Evolutionary conservation across 2,329 filamentous ascomycete species (phyloP), one percentile per base, ranked within the genome.

Genomic region (Colletotrichum viniferum): DNA sequence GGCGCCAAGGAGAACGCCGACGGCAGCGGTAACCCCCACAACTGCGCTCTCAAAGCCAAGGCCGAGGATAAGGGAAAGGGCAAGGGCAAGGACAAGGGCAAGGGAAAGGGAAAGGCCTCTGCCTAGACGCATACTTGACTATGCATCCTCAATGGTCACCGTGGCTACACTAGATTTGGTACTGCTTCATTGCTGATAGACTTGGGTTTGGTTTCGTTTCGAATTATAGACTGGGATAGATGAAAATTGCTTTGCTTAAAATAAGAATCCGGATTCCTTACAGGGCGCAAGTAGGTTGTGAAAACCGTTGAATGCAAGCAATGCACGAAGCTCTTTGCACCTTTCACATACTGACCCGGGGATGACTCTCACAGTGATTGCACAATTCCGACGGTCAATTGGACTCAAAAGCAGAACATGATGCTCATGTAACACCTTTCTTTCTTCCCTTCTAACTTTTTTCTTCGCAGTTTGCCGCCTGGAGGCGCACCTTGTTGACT

Each of bases 11-110:
- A 36, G 36, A 34, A 34, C 9, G 56, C n/a, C 4, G 56, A 55
- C 1, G 67, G 68, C 5, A 55, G 34, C 34, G 68, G 58, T 16
- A 64, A 52, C 56, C 68, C 68, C 7, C 58, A 36, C 16, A 70
- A 70, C 58, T 64, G 28, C 28, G 38, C n/a, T 26, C 21, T 58
- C 12, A 24, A 58, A 26, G 10, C 43, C 10, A 48, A 48, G 10
- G n/a, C 43, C 10, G n/a, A n/a, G 43, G 43, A 48, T 6, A 48
- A 48, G 43, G 43, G 43, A 7, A 48, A 48, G 43, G 43, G 43
- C 4, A 48, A 48, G 43, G 43, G n/a, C n/a, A 48, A 48, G 43
- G 43, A 21, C 18, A 48, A 21, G 43, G 43, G 43, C 10, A 48
- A 48, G 43, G 43, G 43, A 21, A 48, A 48, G 43, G 43, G 43